A percentile compares a stretch with the other conserved stretches of the same genome.
Conservation (phyloP, 768 basidiomycete genomes). For the Tylopilus rubrobrunneus region DNA sequence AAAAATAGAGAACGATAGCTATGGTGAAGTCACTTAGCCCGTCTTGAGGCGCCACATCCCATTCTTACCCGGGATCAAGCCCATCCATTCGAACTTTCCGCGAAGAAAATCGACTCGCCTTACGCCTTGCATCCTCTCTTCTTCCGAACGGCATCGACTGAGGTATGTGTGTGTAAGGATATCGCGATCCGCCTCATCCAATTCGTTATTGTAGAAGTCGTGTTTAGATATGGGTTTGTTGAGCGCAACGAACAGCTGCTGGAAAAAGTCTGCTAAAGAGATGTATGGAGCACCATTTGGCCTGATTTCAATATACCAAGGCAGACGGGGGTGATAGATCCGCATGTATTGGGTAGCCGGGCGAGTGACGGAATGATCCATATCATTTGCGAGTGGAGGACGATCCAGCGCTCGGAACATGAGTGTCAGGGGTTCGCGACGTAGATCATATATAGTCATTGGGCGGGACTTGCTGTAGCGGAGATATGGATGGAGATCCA, state of each 20-base stretch:
- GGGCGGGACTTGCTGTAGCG: slow-evolving; percentile 29
- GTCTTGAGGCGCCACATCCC: slow-evolving; percentile 69
- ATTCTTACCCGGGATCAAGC: slow-evolving; percentile 48
- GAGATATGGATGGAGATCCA: slow-evolving; percentile 24
- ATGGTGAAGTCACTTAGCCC: slow-evolving; percentile 14
- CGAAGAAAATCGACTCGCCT: slow-evolving; percentile 60
- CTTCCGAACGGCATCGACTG: slow-evolving; percentile 37
- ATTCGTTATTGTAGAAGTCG: slow-evolving; percentile 59
- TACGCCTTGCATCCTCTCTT: slow-evolving; percentile 42
- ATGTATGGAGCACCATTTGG: slow-evolving; percentile 46
- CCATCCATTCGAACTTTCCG: slow-evolving; percentile 47
- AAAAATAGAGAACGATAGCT: not conserved
- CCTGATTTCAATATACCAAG: slow-evolving; percentile 65
- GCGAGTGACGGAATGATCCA: slow-evolving; percentile 50
- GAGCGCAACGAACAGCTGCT: slow-evolving; percentile 42
- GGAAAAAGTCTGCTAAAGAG: slow-evolving; percentile 53
- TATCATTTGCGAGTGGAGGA: slow-evolving; percentile 44
- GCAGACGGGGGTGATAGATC: slow-evolving; percentile 51
- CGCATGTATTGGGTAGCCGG: slow-evolving; percentile 51
- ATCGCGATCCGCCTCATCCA: slow-evolving; percentile 44
- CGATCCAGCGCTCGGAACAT: slow-evolving; percentile 46
- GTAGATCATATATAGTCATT: slow-evolving; percentile 49
- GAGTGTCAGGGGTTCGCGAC: slow-evolving; percentile 36
- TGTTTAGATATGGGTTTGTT: slow-evolving; percentile 42
- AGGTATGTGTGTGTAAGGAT: slow-evolving; percentile 44